Conservation (phyloP, 75 land plant genomes). For the Pinus taeda region DNA sequence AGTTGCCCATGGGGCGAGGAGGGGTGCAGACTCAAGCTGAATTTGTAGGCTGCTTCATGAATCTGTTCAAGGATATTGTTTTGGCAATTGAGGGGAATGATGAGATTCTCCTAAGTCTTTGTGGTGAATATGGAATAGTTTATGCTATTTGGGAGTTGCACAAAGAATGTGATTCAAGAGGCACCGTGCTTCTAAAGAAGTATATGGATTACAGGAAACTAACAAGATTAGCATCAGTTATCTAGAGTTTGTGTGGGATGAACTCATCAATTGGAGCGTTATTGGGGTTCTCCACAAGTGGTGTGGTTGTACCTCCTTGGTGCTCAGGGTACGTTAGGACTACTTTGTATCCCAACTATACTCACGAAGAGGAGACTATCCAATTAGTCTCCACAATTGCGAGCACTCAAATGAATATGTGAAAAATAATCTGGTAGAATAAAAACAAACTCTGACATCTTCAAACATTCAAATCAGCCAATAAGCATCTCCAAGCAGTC, state of each 20-base stretch:
- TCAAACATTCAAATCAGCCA: too few relatives aligned
- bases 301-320: conserved; percentile 71
- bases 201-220: conserved; percentile 73
- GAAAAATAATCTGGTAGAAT: too few relatives aligned
- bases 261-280: conserved; percentile 66
- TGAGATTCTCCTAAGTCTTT: conserved; percentile 57
- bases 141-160: conserved; percentile 84
- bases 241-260: too few relatives aligned
- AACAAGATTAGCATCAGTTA: conserved; percentile 51
- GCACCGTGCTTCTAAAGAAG: conserved; percentile 57
- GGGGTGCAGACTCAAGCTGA: conserved; percentile 16
- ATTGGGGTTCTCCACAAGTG: conserved; percentile 69
- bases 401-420: too few relatives aligned
- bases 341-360: conserved; percentile 55
- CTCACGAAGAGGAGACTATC: too few relatives aligned
- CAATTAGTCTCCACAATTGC: too few relatives aligned
- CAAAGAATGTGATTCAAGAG: conserved; percentile 84
- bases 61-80: conserved; percentile 84
- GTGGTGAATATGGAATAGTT: conserved; percentile 82
- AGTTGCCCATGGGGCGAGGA: conserved; percentile 14
- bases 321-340: conserved; percentile 70
- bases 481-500: too few relatives aligned
- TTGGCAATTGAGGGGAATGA: conserved; percentile 79
- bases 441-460: too few relatives aligned
- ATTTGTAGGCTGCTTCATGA: conserved; percentile 62